phyloP scores from a whole-genome alignment of 352 stramenopile genomes.

The Globisporangium splendens region DNA sequence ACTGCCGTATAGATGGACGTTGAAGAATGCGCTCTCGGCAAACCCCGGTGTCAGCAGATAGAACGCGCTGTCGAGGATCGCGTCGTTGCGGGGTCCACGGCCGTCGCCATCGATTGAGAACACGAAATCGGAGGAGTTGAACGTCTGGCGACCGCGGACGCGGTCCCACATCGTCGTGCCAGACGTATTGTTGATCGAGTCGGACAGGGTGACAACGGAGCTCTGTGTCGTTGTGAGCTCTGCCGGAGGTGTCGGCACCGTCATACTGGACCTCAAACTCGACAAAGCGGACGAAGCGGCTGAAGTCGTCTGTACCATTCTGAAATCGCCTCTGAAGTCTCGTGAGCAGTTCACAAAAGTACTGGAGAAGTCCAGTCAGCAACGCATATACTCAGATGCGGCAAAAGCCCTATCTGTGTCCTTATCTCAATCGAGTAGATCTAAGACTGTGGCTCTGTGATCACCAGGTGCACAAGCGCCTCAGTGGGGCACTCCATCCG shows the following conservation, averaged over 20 bases:
- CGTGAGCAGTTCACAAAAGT: too few species aligned
- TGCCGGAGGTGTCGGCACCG: background rate
- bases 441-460: too few species aligned
- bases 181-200: background rate
- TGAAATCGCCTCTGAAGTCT: too few species aligned
- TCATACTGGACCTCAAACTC: background rate
- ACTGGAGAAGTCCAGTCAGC: too few species aligned
- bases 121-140: conserved; percentile 1
- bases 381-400: too few species aligned
- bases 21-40: conserved; percentile 40
- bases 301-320: background rate
- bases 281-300: background rate
- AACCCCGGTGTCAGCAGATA: conserved; percentile 11
- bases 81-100: background rate
- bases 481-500: too few species aligned
- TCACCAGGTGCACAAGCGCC: too few species aligned
- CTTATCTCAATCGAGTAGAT: too few species aligned
- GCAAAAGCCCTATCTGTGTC: too few species aligned
- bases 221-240: background rate
- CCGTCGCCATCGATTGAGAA: conserved; percentile 7
- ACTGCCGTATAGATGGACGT: conserved; percentile 70
- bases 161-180: background rate
- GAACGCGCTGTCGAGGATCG: background rate
- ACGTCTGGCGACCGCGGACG: background rate
- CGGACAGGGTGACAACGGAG: background rate